These are phyloP conservation scores for Urochloa ruziziensis DNA, from an alignment of 176 grass and related monocot species.

Conservation along the genomic window DNA sequence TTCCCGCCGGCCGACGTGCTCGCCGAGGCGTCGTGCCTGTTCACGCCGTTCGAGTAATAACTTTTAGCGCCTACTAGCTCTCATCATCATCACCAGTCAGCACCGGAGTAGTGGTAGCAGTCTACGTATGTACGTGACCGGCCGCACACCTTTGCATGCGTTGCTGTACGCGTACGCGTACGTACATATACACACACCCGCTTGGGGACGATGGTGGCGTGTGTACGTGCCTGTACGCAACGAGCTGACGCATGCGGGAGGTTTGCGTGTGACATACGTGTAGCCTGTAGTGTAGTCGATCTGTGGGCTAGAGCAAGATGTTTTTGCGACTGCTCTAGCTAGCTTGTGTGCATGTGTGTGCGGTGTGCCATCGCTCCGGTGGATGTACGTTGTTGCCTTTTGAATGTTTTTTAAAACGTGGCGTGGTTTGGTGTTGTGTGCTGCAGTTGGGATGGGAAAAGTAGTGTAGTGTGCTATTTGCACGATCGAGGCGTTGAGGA, in stretches of 20 bases:
- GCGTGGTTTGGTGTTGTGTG: not conserved
- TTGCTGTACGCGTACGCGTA: slow-evolving; percentile 33
- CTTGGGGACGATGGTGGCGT: slow-evolving; percentile 20
- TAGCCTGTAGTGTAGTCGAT: not conserved
- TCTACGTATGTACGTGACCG: slow-evolving; percentile 3
- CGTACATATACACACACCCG: slow-evolving; percentile 33
- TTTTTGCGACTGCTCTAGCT: slow-evolving; percentile 11
- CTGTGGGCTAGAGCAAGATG: slow-evolving; percentile 3
- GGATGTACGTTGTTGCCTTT: not conserved
- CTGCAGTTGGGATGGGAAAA: too few species aligned
- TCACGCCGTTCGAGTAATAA: slow-evolving; percentile 64
- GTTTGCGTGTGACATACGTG: not conserved
- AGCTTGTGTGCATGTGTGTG: too few species aligned
- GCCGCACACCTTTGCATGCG: not conserved
- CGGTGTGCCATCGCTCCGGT: not conserved
- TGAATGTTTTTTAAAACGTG: not conserved
- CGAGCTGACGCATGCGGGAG: not conserved
- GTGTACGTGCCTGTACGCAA: slow-evolving; percentile 43
- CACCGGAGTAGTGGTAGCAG: not conserved
- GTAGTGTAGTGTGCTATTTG: too few species aligned
- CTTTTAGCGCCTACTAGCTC: not conserved
- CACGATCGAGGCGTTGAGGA: too few species aligned
- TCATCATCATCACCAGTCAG: not conserved
- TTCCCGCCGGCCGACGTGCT: slow-evolving; percentile 43
- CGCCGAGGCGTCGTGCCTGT: slow-evolving; percentile 42